A percentile compares a stretch with the other conserved stretches of the same genome.
Evolutionary conservation across 495 filamentous ascomycete genomes (phyloP).

Genomic region (Rusavskia elegans): DNA sequence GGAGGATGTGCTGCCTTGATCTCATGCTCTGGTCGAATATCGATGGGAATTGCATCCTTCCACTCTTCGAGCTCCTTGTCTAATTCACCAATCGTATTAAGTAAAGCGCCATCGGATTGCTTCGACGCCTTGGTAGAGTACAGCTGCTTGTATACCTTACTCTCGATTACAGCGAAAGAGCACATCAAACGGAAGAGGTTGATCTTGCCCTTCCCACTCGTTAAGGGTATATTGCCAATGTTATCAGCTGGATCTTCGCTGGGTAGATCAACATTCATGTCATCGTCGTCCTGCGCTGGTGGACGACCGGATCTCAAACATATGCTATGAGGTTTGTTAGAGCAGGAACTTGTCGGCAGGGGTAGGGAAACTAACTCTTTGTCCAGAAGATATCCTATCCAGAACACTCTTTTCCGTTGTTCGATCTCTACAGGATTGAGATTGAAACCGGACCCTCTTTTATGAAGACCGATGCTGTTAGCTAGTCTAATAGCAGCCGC

Average conservation of each 20-base stretch:
- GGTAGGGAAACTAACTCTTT: conserved; percentile 48
- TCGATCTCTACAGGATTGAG: conserved; percentile 83
- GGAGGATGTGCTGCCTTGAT: conserved; percentile 82
- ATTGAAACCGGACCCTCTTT: conserved; percentile 78
- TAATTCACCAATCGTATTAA: conserved; percentile 92
- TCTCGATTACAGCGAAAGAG: conserved; percentile 79
- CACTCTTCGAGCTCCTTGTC: conserved; percentile 87
- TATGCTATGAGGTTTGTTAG: conserved; percentile 29
- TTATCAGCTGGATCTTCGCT: conserved; percentile 82
- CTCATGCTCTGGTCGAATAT: conserved; percentile 89
- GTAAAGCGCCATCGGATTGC: conserved; percentile 80
- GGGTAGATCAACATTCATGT: conserved; percentile 94
- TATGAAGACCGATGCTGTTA: conserved; percentile 90
- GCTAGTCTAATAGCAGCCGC: conserved; percentile 84
- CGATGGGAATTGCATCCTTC: conserved; percentile 88
- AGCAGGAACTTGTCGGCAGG: conserved; percentile 3
- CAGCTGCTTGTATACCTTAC: conserved; percentile 82
- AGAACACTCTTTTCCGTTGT: conserved; percentile 91
- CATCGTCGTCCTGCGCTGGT: conserved; percentile 90
- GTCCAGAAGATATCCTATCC: conserved; percentile 93
- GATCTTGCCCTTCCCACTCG: conserved; percentile 80
- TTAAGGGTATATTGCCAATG: conserved; percentile 81
- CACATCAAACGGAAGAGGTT: conserved; percentile 89
- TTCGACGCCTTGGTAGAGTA: conserved; percentile 88
- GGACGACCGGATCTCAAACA: conserved; percentile 85